Conservation (phyloP, 2,329 filamentous ascomycete species). For the Arthrinium puccinioides region DNA sequence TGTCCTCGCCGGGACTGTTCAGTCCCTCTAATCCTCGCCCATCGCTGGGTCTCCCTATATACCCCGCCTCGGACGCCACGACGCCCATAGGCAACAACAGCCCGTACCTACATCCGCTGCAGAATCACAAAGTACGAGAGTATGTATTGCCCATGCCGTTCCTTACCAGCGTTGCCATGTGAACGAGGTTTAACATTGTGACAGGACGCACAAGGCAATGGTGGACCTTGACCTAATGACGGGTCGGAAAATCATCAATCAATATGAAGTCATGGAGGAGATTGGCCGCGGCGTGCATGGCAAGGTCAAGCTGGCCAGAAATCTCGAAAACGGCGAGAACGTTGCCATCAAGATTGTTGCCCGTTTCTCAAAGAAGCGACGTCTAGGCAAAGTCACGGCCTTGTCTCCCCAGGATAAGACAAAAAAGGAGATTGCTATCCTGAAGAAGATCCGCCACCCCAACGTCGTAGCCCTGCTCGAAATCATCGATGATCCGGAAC, state of each 20-base stretch:
- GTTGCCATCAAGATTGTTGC: conserved; percentile 99
- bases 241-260: conserved; percentile 92
- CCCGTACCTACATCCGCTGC: conserved; percentile 62
- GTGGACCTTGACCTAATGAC: conserved; percentile 85
- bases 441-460: conserved; percentile 97
- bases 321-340: conserved; percentile 65
- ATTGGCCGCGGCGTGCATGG: conserved; percentile 93
- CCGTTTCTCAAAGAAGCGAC: conserved; percentile 85
- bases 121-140: conserved; percentile 70
- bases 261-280: conserved; percentile 95
- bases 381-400: conserved; percentile 74
- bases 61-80: conserved; percentile 44
- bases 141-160: conserved; percentile 36
- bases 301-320: conserved; percentile 91
- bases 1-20: conserved; percentile 56
- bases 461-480: conserved; percentile 94
- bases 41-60: conserved; percentile 28
- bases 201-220: conserved; percentile 81
- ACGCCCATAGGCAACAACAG: conserved; percentile 45
- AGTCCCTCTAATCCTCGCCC: conserved; percentile 40
- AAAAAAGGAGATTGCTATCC: conserved; percentile 92
- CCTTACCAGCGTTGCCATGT: conserved; percentile 5
- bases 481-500: conserved; percentile 93
- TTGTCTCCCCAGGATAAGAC: conserved; percentile 67
- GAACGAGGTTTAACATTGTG: background rate